Evolutionary conservation across 139 green algal species (phyloP), one percentile per base, ranked within the genome.

Genomic region (Dunaliella primolecta): DNA sequence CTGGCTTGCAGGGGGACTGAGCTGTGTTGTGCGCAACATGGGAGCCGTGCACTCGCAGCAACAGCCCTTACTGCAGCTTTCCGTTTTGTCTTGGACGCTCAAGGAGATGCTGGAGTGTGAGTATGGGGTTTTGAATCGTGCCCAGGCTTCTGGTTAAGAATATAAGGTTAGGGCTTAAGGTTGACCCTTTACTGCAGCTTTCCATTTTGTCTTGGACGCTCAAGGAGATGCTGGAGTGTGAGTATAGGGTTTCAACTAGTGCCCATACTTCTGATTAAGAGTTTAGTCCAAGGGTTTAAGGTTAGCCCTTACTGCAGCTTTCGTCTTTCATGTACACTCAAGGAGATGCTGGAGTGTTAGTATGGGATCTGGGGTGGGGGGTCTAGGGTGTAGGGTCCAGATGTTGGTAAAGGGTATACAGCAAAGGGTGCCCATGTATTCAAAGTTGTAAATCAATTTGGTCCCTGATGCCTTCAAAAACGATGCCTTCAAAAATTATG

Each of bases 301-400:
- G n/a, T n/a, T n/a, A n/a, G n/a, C n/a, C 81, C 80, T 35, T 86
- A 1, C 81, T 89, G 77, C 56, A 85, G 82, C 36, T 84, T 36
- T 82, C 84, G 83, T 80, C 46, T 88, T 46, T 75, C 37, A 23
- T 76, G 37, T 1, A 27, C 75, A 75, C 70, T 88, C 37, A 70
- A 31, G 72, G 83, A 70, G 78, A 81, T 83, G 82, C 79, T 89
- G 79, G 80, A 81, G 78, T 38, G 75, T 80, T 29, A 80, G 75
- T 80, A n/a, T 36, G n/a, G 24, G 32, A 3, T 25, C 7, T 29
- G n/a, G n/a, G n/a, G n/a, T n/a, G n/a, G n/a, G n/a, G n/a, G n/a
- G n/a, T n/a, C n/a, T n/a, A n/a, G n/a, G n/a, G n/a, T n/a, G n/a
- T n/a, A n/a, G n/a, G n/a, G n/a, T n/a, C n/a, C n/a, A n/a, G n/a